phyloP scores from a whole-genome alignment of 108 stramenopile genomes.

The Cyclotella cryptica region DNA sequence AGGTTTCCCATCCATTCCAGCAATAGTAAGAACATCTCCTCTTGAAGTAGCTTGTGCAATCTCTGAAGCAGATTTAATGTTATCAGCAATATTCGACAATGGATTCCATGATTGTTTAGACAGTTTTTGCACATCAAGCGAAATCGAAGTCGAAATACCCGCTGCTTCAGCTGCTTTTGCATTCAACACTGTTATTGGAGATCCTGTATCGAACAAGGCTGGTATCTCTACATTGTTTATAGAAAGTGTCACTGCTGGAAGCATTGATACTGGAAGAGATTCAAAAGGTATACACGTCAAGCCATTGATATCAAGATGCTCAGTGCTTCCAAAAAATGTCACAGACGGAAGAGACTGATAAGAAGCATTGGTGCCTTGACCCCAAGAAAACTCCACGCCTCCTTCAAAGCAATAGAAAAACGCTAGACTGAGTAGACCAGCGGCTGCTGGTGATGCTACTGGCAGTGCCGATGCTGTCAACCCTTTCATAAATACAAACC shows the following conservation, averaged over 20 bases:
- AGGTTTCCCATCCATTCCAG: conserved; percentile 57
- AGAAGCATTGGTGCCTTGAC: conserved; percentile 19
- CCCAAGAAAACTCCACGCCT: conserved; percentile 76
- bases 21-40: conserved; percentile 68
- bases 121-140: conserved; percentile 12
- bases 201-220: conserved; percentile 85
- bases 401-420: conserved; percentile 82
- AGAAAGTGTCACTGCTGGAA: conserved; percentile 60
- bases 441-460: conserved; percentile 69
- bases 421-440: conserved; percentile 68
- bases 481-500: conserved; percentile 67
- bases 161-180: conserved; percentile 66
- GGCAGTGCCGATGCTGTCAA: conserved; percentile 80
- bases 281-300: conserved; percentile 55
- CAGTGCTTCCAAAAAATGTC: conserved; percentile 61
- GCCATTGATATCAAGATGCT: conserved; percentile 33
- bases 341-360: conserved; percentile 39
- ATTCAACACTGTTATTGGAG: conserved; percentile 80
- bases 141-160: conserved; percentile 48
- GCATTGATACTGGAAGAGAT: conserved; percentile 56
- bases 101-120: conserved; percentile 58
- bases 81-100: conserved; percentile 57
- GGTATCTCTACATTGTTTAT: conserved; percentile 71
- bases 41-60: conserved; percentile 55
- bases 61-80: conserved; percentile 61